Evolutionary conservation across 2,329 filamentous ascomycete species (phyloP), one percentile per base, ranked within the genome.

Genomic region (Aspergillus udagawae): DNA sequence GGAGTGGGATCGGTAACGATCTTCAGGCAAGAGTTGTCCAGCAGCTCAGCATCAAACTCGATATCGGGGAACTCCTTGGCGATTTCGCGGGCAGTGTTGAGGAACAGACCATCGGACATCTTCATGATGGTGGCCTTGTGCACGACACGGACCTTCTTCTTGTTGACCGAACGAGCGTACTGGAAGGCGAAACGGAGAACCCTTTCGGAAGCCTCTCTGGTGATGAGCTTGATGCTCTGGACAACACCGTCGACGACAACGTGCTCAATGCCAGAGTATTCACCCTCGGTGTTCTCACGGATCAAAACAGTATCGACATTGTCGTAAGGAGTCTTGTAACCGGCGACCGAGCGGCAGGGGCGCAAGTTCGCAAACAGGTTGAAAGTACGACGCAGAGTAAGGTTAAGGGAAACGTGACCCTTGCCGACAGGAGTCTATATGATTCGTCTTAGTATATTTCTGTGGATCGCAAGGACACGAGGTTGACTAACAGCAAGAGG

Each of bases 91-190:
- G 89, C 94, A 62, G 89, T 91, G 78, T 85, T 90, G 68, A 99
- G 85, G 87, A 99, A 99, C 61, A 99, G 90, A 81, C 94, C 94
- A 77, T 99, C 94, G 75, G 89, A 93, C 91, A 97, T 96, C 87
- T 99, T 99, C 94, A 99, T 99, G 82, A 99, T 99, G 74, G 94
- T 97, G 77, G 94, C 94, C 86, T 99, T 99, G 89, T 99, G 94
- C 63, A 97, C 92, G 59, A 92, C 93, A 73, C 92, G 91, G 72
- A 97, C 93, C 89, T 97, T 97, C 76, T 87, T 92, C 83, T 91
- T 90, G 80, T 92, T 92, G 73, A 97, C 89, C 69, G 91, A 86
- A 78, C 94, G 85, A 68, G 94, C 94, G 77, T 99, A 92, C 82
- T 99, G 93, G 87, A 99, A 99, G 70, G 95, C 94, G 78, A 92